Evolutionary conservation across 2,329 filamentous ascomycete species (phyloP).

Genomic region (Fusarium metavorans): DNA sequence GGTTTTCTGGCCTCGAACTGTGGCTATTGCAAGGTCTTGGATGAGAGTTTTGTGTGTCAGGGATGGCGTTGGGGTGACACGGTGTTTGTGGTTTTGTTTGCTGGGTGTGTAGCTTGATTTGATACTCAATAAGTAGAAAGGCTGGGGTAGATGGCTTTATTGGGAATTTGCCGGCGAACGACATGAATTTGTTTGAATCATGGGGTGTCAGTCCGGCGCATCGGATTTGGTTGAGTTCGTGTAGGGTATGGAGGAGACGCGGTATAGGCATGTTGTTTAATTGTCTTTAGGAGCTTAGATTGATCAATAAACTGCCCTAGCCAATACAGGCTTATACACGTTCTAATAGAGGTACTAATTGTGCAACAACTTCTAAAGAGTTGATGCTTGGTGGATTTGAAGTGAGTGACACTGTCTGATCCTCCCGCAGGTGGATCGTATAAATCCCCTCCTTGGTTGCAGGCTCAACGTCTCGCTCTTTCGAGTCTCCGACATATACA

Average conservation of each 20-base stretch:
- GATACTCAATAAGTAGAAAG: background rate
- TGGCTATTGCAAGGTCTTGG: background rate
- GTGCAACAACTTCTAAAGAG: slow-evolving; percentile 24
- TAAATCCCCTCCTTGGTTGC: slow-evolving; percentile 44
- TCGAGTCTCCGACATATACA: slow-evolving; percentile 47
- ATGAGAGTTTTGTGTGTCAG: background rate
- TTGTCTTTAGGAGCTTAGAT: background rate
- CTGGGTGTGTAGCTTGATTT: slow-evolving; percentile 7
- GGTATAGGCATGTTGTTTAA: background rate
- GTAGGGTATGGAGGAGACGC: background rate
- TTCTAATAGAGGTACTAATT: background rate
- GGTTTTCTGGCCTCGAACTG: background rate
- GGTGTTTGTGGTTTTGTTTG: slow-evolving; percentile 21
- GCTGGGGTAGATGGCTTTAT: background rate
- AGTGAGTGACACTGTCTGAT: slow-evolving; percentile 6
- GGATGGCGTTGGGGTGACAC: slow-evolving; percentile 13
- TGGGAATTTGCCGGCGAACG: background rate
- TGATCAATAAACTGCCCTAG: background rate
- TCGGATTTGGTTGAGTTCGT: background rate
- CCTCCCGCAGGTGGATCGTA: slow-evolving; percentile 43
- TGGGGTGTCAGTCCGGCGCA: background rate
- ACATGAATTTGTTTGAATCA: background rate
- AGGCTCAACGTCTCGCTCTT: slow-evolving; percentile 46
- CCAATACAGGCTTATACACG: background rate
- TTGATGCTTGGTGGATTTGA: slow-evolving; percentile 21